Base-by-base conservation (phyloP, 1,284 basidiomycete genomes). In the Thecaphora thlaspeos region DNA sequence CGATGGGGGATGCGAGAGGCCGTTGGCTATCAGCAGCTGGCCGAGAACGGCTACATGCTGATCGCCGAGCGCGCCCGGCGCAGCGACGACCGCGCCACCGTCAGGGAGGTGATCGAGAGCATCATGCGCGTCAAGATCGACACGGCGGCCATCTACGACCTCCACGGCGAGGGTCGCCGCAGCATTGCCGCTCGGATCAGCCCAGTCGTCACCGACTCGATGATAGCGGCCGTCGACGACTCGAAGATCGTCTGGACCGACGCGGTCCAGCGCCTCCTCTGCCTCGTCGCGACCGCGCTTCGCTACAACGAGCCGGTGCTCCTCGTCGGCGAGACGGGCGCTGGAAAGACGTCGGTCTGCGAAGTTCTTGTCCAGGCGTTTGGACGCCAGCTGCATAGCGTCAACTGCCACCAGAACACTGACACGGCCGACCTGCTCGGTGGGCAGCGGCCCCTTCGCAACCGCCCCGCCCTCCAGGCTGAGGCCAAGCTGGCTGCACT, bases 341-440 rank as follows among this genome's bases (percentile, higher is more conserved):
- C 89, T 3, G 95, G 95, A 9, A 99, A 99, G 80, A 99, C 95
- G 0, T 94, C 92, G 0, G 89, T 97, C 21, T 97, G 94, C 73
- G 91, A 98, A 76, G 81, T 93, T 8, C 88, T 90, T 56, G 89
- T 93, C 0, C 82, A 85, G 43, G 86, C 86, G 3, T 81, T 85
- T 23, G 80, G 80, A 28, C 85, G 86, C 66, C 80, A 80, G 37
- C 81, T 99, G 17, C 82, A 88, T 65, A 83, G 86, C 8, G 85
- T 99, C 70, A 97, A 91, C 73, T 98, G 94, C 75, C 95, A 99
- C 78, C 93, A 97, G 78, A 98, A 97, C 76, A 98, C 94, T n/a
- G 95, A 99, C 80, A 95, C 94, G 0, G 91, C 94, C 9, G 95
- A 99, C 79, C 82, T 99, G 37, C 89, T 98, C 44, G 95, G 95